Conservation (phyloP, 306 rosid genomes). For the Abrus precatorius region DNA sequence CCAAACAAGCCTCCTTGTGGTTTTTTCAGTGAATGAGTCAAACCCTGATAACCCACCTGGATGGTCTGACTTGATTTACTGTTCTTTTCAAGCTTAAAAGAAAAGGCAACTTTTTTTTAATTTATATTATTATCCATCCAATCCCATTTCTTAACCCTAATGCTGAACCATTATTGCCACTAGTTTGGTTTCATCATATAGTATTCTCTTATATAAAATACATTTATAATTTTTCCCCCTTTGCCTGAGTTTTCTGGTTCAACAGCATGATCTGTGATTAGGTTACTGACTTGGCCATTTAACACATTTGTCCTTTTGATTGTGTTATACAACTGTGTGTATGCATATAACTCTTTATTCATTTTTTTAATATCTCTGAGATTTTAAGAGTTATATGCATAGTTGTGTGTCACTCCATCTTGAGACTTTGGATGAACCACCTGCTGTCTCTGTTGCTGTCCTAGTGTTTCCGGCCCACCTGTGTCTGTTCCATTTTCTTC, state of each 20-base stretch:
- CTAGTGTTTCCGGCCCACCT: no score
- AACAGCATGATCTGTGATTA: background rate
- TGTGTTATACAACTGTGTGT: background rate
- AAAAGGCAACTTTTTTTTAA: background rate
- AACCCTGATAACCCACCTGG: background rate
- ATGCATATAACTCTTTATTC: slow-evolving; percentile 3
- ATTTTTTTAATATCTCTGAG: no score
- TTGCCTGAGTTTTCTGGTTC: background rate
- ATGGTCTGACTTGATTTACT: background rate
- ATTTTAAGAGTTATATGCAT: no score
- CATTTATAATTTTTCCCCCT: background rate
- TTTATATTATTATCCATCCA: background rate
- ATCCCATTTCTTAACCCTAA: background rate
- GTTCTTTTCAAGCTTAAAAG: background rate
- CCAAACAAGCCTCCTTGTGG: background rate
- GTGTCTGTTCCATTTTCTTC: no score
- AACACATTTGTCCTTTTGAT: background rate
- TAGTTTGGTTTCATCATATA: background rate
- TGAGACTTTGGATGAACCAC: no score
- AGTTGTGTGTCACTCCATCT: no score
- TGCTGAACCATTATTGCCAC: background rate
- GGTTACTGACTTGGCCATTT: background rate
- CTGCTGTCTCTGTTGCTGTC: no score
- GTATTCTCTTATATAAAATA: background rate
- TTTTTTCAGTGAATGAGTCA: slow-evolving; percentile 4